Base-by-base conservation (phyloP, 352 stramenopile species). In the Pythium folliculosum region DNA sequence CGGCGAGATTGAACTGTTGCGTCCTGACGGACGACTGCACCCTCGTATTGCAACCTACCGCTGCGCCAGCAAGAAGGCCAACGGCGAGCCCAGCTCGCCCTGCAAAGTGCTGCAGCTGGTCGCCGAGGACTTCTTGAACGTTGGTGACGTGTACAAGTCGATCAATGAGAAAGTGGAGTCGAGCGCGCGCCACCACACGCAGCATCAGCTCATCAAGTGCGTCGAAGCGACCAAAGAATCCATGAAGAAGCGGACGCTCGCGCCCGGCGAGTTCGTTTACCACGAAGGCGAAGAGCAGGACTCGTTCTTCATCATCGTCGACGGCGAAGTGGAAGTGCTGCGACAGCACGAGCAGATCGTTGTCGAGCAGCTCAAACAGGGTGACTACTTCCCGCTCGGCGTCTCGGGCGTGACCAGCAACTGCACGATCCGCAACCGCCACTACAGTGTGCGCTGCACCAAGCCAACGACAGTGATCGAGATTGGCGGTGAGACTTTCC, bases 51-150 rank as follows among this genome's bases (percentile, higher is more conserved):
- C 86, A 32, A 91, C 84, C 0, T 94, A 91, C 53, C 71, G 72
- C 12, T 94, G 84, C 35, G 65, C 73, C 0, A 32, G 59, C 13
- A 65, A 47, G 1, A 45, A 40, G 16, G n/a, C 56, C 3, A 65
- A 62, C 21, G 47, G 45, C 16, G 63, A 50, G 43, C 37, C 53
- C n/a, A 72, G 75, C 5, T 71, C 68, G n/a, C 64, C 77, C 10
- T 91, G 81, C 60, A 90, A 94, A 61, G 84, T 94, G 32, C 74
- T 94, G 38, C 83, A 92, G 64, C 78, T 94, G 30, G 81, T 94
- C 10, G 82, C 81, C 0, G 84, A 92, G 47, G 86, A 94, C 60
- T 92, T 90, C 35, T 56, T 91, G 17, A 94, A 91, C 62, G 73
- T 90, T 13, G 91, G 87, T 32, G 81, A 81, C 56, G 86, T 86